Evolutionary conservation across 768 basidiomycete genomes (phyloP).

Genomic region (Asterophora parasitica): DNA sequence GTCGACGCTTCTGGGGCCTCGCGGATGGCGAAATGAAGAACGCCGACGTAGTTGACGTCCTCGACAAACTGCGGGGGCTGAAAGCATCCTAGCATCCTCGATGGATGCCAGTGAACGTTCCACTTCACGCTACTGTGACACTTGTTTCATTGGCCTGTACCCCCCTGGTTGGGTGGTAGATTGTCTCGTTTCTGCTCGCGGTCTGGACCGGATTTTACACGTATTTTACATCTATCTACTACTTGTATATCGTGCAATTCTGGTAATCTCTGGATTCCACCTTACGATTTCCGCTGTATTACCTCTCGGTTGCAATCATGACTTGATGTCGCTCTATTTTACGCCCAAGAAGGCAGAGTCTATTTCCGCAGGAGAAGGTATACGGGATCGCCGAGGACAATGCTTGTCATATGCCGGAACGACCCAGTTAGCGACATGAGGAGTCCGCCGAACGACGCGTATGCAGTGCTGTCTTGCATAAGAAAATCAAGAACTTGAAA

Average conservation of each 20-base stretch:
- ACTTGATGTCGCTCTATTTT: too few species aligned
- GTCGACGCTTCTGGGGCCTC: conserved; percentile 38
- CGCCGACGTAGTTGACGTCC: conserved; percentile 37
- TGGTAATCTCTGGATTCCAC: conserved; percentile 7
- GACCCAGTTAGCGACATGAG: conserved; percentile 92
- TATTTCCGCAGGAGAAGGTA: conserved; percentile 84
- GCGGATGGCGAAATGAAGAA: conserved; percentile 28
- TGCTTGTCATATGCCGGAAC: conserved; percentile 85
- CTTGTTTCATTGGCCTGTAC: neutral
- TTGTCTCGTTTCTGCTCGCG: conserved; percentile 5
- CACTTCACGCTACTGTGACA: neutral
- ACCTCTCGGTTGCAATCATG: neutral
- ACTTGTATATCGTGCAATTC: conserved; percentile 12
- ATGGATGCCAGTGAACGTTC: too few species aligned
- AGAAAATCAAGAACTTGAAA: conserved; percentile 4
- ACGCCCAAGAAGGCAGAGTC: conserved; percentile 11
- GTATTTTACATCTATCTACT: conserved; percentile 11
- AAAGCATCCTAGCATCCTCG: conserved; percentile 20
- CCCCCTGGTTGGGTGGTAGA: neutral
- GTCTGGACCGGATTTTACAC: conserved; percentile 7
- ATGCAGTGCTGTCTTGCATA: conserved; percentile 66
- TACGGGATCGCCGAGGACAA: conserved; percentile 91
- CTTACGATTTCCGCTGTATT: conserved; percentile 1
- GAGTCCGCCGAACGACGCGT: conserved; percentile 94
- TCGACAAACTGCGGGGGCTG: conserved; percentile 39